phyloP scores from a whole-genome alignment of 768 basidiomycete genomes.

The Tylopilus subfusipes region DNA sequence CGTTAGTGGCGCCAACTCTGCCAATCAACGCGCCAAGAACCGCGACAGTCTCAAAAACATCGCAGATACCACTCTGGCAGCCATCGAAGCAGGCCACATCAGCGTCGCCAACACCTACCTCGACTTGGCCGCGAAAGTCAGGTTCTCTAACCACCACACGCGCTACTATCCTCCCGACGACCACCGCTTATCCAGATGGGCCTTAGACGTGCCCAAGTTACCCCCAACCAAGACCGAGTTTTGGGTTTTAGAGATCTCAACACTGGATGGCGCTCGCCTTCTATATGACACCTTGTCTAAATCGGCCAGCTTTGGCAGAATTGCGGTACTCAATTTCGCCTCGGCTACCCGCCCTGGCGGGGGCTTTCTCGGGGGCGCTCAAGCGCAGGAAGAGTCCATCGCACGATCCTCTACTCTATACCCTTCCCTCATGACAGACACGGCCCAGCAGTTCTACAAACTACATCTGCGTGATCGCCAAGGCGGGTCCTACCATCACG shows the following conservation, averaged over 20 bases:
- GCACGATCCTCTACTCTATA: slow-evolving; percentile 74
- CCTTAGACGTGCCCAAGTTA: slow-evolving; percentile 10
- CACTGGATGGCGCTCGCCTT: slow-evolving; percentile 56
- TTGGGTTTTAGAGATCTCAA: slow-evolving; percentile 58
- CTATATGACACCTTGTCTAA: slow-evolving; percentile 24
- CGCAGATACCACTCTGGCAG: slow-evolving; percentile 48
- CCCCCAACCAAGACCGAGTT: slow-evolving; percentile 31
- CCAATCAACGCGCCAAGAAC: slow-evolving; percentile 4
- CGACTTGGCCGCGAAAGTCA: slow-evolving; percentile 35
- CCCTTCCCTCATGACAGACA: slow-evolving; percentile 52
- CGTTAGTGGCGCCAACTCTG: no score
- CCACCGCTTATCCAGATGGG: slow-evolving; percentile 47
- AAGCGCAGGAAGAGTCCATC: slow-evolving; percentile 79
- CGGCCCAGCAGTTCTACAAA: slow-evolving; percentile 58
- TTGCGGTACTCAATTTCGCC: slow-evolving; percentile 75
- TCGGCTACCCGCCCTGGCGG: slow-evolving; percentile 74
- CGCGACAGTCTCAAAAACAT: slow-evolving; percentile 34
- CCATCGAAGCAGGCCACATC: slow-evolving; percentile 46
- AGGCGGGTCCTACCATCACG: slow-evolving; percentile 68
- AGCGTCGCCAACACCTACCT: slow-evolving; percentile 26
- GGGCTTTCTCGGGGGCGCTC: slow-evolving; percentile 68
- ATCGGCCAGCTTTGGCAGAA: slow-evolving; percentile 24
- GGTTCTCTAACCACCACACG: slow-evolving; percentile 41
- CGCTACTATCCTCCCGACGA: slow-evolving; percentile 50
- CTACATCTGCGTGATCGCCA: slow-evolving; percentile 48